Percentiles rank a stretch among this genome's conserved stretches.
Conservation (phyloP, 768 basidiomycete genomes). For the Pilatotrama ljubarskyi region DNA sequence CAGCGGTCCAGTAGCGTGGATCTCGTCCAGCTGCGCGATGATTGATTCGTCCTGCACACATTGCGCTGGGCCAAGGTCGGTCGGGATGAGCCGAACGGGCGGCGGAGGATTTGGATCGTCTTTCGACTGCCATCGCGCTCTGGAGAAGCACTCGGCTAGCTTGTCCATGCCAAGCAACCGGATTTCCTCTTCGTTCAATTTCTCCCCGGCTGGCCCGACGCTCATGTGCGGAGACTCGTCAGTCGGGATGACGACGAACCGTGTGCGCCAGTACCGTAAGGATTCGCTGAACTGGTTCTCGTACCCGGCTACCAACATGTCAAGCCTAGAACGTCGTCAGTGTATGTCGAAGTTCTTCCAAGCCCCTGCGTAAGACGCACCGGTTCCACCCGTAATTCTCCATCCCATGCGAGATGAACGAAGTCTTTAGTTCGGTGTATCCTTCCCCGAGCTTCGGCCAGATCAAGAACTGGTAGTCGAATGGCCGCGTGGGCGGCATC, state of each 20-base stretch:
- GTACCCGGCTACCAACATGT: conserved; percentile 84
- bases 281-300: conserved; percentile 80
- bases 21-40: conserved; percentile 77
- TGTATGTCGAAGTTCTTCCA: neutral
- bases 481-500: conserved; percentile 60
- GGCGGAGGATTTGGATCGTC: conserved; percentile 53
- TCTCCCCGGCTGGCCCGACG: conserved; percentile 66
- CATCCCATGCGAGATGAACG: conserved; percentile 75
- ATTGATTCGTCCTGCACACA: conserved; percentile 79
- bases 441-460: conserved; percentile 91
- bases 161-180: conserved; percentile 89
- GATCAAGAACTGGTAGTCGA: conserved; percentile 85
- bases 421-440: conserved; percentile 76
- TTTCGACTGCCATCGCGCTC: conserved; percentile 73
- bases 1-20: conserved; percentile 72
- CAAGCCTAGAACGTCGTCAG: conserved; percentile 48
- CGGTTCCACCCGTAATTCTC: conserved; percentile 89
- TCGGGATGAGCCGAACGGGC: conserved; percentile 75
- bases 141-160: conserved; percentile 85
- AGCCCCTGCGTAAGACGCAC: conserved; percentile 38
- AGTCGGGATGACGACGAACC: conserved; percentile 91
- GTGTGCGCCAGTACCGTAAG: conserved; percentile 89
- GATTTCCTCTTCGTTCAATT: conserved; percentile 82
- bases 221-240: conserved; percentile 60
- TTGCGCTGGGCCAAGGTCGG: conserved; percentile 79